Percentiles rank a stretch among this genome's conserved stretches.
Evolutionary conservation across 805 yeast genomes (phyloP).

Genomic region (Schwanniomyces sp.): DNA sequence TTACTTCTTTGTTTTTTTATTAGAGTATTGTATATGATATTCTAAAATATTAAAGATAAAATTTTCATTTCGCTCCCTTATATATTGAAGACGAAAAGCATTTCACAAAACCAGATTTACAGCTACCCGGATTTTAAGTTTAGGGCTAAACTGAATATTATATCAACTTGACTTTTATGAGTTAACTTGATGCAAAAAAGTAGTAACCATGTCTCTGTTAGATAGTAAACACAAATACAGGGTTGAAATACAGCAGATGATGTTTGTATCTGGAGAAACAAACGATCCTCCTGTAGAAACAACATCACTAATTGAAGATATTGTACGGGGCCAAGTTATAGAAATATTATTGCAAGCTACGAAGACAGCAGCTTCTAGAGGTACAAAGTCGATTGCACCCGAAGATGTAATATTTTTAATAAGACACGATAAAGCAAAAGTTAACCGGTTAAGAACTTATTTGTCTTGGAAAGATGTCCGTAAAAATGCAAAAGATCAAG

Average conservation of each 20-base stretch:
- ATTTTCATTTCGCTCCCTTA: not conserved
- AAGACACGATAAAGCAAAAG: conserved; percentile 92
- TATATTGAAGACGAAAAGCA: not conserved
- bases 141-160: not conserved
- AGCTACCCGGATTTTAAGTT: not conserved
- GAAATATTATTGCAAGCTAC: conserved; percentile 79
- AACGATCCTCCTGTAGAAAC: conserved; percentile 93
- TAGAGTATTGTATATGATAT: not conserved
- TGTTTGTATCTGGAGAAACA: conserved; percentile 96
- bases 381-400: conserved; percentile 80
- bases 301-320: conserved; percentile 90
- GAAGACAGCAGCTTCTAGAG: conserved; percentile 73
- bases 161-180: not conserved
- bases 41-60: not conserved
- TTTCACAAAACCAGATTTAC: not conserved
- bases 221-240: conserved; percentile 69
- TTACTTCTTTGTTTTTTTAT: not conserved
- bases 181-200: not conserved
- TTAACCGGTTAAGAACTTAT: conserved; percentile 85
- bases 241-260: conserved; percentile 94
- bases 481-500: conserved; percentile 67
- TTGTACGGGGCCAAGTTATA: conserved; percentile 91
- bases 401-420: conserved; percentile 93
- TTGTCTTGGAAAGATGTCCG: conserved; percentile 97
- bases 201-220: conserved; percentile 4